Base-by-base conservation (phyloP, 75 land plant genomes). In the Pinus albicaulis region DNA sequence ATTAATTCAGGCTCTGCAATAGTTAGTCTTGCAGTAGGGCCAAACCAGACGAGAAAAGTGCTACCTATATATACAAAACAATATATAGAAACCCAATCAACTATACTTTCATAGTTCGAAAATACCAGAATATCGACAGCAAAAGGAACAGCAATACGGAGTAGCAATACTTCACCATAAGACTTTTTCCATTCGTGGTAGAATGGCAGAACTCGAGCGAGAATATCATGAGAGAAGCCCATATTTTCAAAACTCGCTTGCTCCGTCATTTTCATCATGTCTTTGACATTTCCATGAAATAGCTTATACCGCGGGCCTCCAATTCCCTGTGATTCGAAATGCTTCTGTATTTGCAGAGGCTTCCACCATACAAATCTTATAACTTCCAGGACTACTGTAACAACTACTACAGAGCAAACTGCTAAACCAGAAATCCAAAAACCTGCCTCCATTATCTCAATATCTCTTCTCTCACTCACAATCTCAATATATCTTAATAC, bases 251-350 rank as follows among this genome's bases (percentile, higher is more conserved):
- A 74, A 8, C 12, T 63, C 4, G 84, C 91, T 57, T 83, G 59
- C 1, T 74, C 20, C 0, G 36, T 24, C 77, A 80, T 70, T 13
- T 2, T 55, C 16, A 66, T 13, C 55, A 36, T 69, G 26, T 85
- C 84, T 59, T 59, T 77, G 23, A 81, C 22, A 73, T 88, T 82
- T 15, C 86, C 90, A 24, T 16, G 53, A 24, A 84, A 52, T 44
- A 86, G 44, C 56, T 76, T 71, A 76, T 82, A 87, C 5, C 88
- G 68, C 0, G 72, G 86, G 55, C 92, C 92, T 20, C 53, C 26
- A 26, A 88, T 71, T 57, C 90, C 92, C 44, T 90, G 92, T 41
- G 31, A 53, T 65, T 63, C 83, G 57, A 90, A 59, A 3, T 59
- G 16, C 48, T 74, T 76, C 73, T 80, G 80, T 60, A 86, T 68